These are phyloP conservation scores for Naganishia sp. DNA, from an alignment of 1,284 basidiomycete species.

Conservation along the genomic window DNA sequence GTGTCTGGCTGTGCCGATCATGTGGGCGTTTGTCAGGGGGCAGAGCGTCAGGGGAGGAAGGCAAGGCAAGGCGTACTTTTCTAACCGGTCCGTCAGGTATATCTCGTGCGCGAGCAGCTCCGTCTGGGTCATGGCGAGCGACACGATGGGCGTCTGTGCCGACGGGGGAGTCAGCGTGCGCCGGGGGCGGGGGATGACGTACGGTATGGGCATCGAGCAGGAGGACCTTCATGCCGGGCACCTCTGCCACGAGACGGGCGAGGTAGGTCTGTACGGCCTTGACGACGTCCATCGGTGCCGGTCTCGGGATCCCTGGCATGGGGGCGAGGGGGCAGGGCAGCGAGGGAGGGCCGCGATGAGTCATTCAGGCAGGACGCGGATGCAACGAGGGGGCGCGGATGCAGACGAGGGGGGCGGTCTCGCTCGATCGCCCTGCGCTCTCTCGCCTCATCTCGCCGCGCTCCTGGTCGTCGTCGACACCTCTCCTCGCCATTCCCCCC, in stretches of 20 bases:
- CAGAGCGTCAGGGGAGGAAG: background rate
- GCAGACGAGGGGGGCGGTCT: background rate
- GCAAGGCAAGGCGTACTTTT: conserved; percentile 62
- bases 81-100: conserved; percentile 95
- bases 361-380: background rate
- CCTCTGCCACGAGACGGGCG: conserved; percentile 81
- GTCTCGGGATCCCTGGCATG: background rate
- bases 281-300: conserved; percentile 77
- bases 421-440: too few species aligned
- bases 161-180: background rate
- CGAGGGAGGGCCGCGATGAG: background rate
- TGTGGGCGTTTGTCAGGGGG: background rate
- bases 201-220: conserved; percentile 95
- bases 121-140: conserved; percentile 90
- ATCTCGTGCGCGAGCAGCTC: conserved; percentile 93
- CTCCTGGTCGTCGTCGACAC: background rate
- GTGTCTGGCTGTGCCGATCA: conserved; percentile 58
- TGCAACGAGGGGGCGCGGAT: conserved; percentile 4
- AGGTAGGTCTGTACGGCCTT: conserved; percentile 95
- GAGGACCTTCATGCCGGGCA: conserved; percentile 94
- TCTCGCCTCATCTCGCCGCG: background rate
- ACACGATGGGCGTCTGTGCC: conserved; percentile 90
- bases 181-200: conserved; percentile 41
- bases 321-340: background rate
- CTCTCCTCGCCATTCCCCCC: background rate